These are phyloP conservation scores for Bipolaris gigantea DNA, from an alignment of 2,329 filamentous ascomycete genomes.

Conservation along the genomic window DNA sequence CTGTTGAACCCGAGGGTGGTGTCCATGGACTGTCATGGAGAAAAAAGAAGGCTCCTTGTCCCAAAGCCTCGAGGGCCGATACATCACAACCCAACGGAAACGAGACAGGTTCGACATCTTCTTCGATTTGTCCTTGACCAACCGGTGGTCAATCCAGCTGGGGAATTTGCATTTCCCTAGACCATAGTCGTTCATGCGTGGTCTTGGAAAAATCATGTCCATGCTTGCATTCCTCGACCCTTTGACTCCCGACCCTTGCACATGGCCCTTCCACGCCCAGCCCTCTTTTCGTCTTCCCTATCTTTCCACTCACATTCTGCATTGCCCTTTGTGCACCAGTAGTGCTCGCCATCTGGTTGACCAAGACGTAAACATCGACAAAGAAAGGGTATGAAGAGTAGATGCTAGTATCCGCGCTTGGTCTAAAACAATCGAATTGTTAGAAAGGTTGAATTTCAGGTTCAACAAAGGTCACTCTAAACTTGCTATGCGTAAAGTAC, in stretches of 20 bases:
- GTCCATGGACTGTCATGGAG: neutral
- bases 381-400: no score
- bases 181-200: no score
- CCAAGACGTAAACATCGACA: no score
- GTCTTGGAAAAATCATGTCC: no score
- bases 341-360: no score
- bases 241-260: no score
- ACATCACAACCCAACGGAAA: neutral
- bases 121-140: neutral
- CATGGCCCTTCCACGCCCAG: no score
- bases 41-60: neutral
- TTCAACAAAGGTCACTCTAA: neutral
- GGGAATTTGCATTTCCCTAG: neutral
- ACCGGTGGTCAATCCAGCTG: neutral
- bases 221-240: no score
- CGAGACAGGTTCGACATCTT: neutral
- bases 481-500: neutral
- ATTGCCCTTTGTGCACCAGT: no score
- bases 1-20: neutral
- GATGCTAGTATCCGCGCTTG: neutral
- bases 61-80: neutral
- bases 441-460: neutral
- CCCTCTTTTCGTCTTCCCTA: no score
- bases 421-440: neutral
- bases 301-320: no score